A percentile compares a stretch with the other conserved stretches of the same genome.
phyloP scores from a whole-genome alignment of 202 grass and related monocot genomes.

The Bolboschoenoplectus hybrid region DNA sequence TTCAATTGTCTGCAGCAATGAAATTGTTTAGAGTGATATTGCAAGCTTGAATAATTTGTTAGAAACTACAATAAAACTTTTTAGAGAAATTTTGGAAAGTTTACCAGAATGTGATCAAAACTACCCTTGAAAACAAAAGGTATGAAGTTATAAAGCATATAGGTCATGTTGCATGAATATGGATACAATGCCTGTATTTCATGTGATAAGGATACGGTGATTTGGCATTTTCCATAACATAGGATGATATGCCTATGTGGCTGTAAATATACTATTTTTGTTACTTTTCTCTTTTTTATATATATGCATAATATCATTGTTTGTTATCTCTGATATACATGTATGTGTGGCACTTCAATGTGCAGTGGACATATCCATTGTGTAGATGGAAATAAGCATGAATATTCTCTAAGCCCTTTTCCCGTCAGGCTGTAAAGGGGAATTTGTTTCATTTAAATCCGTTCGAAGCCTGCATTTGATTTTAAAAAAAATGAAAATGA shows the following conservation, averaged over 20 bases:
- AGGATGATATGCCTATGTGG: not conserved
- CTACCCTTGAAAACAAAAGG: not conserved
- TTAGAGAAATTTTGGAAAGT: no score
- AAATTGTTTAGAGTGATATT: not conserved
- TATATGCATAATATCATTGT: not conserved
- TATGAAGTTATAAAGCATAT: not conserved
- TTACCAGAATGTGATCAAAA: not conserved
- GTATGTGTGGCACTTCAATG: not conserved
- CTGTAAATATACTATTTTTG: not conserved
- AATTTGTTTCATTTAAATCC: not conserved
- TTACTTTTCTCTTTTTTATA: not conserved
- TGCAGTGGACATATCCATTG: not conserved
- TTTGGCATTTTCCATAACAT: not conserved
- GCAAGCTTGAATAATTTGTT: not conserved
- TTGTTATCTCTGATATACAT: not conserved
- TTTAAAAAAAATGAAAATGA: not conserved
- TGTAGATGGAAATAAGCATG: constrained; percentile 10
- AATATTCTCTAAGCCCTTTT: not conserved
- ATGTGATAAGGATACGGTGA: not conserved
- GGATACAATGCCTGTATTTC: not conserved
- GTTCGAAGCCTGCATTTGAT: not conserved
- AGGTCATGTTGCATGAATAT: not conserved
- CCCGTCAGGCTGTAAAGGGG: not conserved
- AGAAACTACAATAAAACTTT: not conserved
- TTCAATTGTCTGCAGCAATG: not conserved